These are phyloP conservation scores for Caloboletus inedulis DNA, from an alignment of 1,284 basidiomycete genomes.

Conservation along the genomic window DNA sequence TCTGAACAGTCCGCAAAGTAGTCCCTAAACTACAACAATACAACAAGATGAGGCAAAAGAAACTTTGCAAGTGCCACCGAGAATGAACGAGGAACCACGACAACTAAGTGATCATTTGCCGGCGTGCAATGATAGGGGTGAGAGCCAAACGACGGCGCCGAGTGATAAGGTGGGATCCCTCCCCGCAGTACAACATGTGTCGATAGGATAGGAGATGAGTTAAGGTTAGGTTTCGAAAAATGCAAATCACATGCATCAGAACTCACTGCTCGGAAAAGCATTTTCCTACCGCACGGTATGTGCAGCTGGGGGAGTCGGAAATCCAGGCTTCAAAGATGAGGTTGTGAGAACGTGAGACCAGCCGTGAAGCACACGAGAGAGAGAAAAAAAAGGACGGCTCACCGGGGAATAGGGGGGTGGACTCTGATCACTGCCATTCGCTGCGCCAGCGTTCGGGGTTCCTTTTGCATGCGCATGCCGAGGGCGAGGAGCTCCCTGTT, in stretches of 20 bases:
- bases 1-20: not conserved
- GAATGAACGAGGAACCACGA: not conserved
- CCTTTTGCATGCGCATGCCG: not conserved
- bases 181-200: not conserved
- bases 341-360: not conserved
- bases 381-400: conserved; percentile 1
- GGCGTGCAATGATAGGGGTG: conserved; percentile 1
- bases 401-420: conserved; percentile 26
- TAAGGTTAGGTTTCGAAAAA: conserved; percentile 5
- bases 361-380: not conserved
- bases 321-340: conserved; percentile 8
- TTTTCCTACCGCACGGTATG: conserved; percentile 2
- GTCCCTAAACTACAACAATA: not conserved
- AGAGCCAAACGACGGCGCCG: not conserved
- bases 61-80: not conserved
- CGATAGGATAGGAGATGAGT: not conserved
- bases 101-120: not conserved
- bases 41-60: not conserved
- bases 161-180: conserved; percentile 15
- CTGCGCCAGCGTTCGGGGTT: not conserved
- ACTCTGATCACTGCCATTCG: conserved; percentile 9
- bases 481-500: not conserved
- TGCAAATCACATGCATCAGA: not conserved
- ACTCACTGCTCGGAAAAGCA: not conserved
- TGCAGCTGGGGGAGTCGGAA: conserved; percentile 1